These are phyloP conservation scores for Epichloe elymi DNA, from an alignment of 2,329 filamentous ascomycete genomes.

Conservation along the genomic window DNA sequence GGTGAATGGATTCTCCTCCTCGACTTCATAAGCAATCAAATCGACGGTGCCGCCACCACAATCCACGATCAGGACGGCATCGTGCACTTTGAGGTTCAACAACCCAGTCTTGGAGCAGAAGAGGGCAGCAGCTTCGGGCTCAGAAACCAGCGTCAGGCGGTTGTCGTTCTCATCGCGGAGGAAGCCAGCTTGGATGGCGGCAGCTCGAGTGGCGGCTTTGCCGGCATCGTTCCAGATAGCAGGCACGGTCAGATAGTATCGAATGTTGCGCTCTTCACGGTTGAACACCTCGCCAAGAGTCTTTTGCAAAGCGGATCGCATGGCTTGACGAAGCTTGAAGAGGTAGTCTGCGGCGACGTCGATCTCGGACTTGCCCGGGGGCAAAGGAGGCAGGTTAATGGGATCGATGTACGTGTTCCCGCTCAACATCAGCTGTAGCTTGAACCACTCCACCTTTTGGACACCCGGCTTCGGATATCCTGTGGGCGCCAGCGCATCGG, in stretches of 20 bases:
- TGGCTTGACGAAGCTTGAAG: conserved; percentile 93
- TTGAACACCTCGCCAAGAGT: conserved; percentile 96
- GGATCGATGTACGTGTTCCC: conserved; percentile 99
- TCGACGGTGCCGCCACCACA: conserved; percentile 97
- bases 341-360: conserved; percentile 99
- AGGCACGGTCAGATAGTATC: conserved; percentile 96
- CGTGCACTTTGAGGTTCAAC: conserved; percentile 92
- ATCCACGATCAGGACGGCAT: conserved; percentile 95
- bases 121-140: conserved; percentile 91
- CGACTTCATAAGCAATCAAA: conserved; percentile 96
- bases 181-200: conserved; percentile 94
- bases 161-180: conserved; percentile 96
- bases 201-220: conserved; percentile 89
- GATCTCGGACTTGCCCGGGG: conserved; percentile 98
- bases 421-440: conserved; percentile 95
- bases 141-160: conserved; percentile 82
- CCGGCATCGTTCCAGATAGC: conserved; percentile 99
- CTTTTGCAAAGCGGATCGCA: conserved; percentile 92
- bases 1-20: conserved; percentile 93
- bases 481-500: conserved; percentile 88
- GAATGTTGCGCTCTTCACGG: conserved; percentile 92
- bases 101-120: conserved; percentile 97
- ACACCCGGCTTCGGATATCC: conserved; percentile 96
- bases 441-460: conserved; percentile 99
- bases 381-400: conserved; percentile 94